Conservation (phyloP, 345 rosid genomes). For the Orychophragmus violaceus region DNA sequence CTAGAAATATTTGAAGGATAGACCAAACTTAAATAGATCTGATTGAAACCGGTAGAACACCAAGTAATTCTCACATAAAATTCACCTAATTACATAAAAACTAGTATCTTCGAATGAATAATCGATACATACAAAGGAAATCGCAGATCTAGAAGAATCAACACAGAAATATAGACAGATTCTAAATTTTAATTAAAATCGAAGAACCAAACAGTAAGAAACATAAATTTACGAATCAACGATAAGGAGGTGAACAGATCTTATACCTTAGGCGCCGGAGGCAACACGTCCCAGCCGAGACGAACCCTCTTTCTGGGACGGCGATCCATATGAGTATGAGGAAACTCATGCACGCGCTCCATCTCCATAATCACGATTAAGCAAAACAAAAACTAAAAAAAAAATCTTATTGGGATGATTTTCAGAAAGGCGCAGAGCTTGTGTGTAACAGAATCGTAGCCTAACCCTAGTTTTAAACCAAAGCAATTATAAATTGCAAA, state of each 20-base stretch:
- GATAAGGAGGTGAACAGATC: background rate
- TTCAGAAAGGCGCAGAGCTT: slow-evolving; percentile 10
- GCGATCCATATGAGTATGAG: slow-evolving; percentile 61
- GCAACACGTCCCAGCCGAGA: slow-evolving; percentile 82
- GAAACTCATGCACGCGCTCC: slow-evolving; percentile 74
- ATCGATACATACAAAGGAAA: background rate
- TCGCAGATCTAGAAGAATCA: slow-evolving; percentile 13
- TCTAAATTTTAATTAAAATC: slow-evolving; percentile 2
- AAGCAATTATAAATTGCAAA: slow-evolving; percentile 5
- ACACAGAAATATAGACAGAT: background rate
- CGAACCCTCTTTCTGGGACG: slow-evolving; percentile 89
- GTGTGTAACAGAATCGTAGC: slow-evolving; percentile 9
- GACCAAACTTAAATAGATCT: slow-evolving; percentile 2
- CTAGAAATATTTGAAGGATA: background rate
- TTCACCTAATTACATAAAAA: background rate
- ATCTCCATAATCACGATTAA: slow-evolving; percentile 55
- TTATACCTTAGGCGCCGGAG: slow-evolving; percentile 61
- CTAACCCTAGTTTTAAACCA: slow-evolving; percentile 51
- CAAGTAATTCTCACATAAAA: background rate
- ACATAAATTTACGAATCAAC: background rate
- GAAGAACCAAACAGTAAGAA: background rate
- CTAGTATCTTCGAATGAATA: background rate
- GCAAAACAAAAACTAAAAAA: background rate
- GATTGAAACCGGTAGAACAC: background rate
- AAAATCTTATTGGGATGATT: background rate